These are phyloP conservation scores for Gymnopilus dilepis DNA, from an alignment of 768 basidiomycete genomes.

Conservation along the genomic window DNA sequence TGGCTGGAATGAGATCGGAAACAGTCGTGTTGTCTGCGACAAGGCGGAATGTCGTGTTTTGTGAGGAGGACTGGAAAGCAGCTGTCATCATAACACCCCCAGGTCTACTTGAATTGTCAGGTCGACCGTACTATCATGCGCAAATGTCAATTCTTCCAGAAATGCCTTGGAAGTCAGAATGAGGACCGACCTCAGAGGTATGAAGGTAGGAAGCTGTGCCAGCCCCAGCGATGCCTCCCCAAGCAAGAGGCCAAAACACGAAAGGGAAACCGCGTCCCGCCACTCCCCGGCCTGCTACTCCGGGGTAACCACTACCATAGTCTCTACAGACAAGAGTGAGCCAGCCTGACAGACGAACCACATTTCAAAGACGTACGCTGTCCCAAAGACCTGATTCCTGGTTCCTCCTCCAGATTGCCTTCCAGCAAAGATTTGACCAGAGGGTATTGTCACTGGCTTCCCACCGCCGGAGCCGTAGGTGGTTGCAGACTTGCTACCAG, in stretches of 20 bases:
- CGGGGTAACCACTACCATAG: constrained; percentile 73
- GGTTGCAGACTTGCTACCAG: constrained; percentile 25
- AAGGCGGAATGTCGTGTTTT: constrained; percentile 49
- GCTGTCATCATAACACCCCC: constrained; percentile 54
- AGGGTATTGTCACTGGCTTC: constrained; percentile 39
- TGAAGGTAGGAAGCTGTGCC: constrained; percentile 31
- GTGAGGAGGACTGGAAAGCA: constrained; percentile 39
- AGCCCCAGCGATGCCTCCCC: constrained; percentile 37
- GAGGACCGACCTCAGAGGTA: constrained; percentile 30
- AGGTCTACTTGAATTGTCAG: constrained; percentile 51
- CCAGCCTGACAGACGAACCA: constrained; percentile 3
- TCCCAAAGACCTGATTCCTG: constrained; percentile 49
- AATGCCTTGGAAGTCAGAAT: background rate
- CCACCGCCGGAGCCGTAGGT: constrained; percentile 39
- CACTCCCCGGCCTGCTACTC: constrained; percentile 49
- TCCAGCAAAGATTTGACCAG: constrained; percentile 51
- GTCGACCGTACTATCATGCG: constrained; percentile 32
- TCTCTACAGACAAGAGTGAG: constrained; percentile 33
- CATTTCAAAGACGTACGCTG: constrained; percentile 37
- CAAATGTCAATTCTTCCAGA: background rate
- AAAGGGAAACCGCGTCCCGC: constrained; percentile 61
- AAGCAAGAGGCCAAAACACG: constrained; percentile 68
- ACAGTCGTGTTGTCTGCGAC: constrained; percentile 55
- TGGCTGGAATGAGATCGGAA: constrained; percentile 44
- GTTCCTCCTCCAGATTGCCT: constrained; percentile 58